A percentile compares a stretch with the other conserved stretches of the same genome.
Evolutionary conservation across 495 filamentous ascomycete genomes (phyloP).

Genomic region (Baudoinia panamericana): DNA sequence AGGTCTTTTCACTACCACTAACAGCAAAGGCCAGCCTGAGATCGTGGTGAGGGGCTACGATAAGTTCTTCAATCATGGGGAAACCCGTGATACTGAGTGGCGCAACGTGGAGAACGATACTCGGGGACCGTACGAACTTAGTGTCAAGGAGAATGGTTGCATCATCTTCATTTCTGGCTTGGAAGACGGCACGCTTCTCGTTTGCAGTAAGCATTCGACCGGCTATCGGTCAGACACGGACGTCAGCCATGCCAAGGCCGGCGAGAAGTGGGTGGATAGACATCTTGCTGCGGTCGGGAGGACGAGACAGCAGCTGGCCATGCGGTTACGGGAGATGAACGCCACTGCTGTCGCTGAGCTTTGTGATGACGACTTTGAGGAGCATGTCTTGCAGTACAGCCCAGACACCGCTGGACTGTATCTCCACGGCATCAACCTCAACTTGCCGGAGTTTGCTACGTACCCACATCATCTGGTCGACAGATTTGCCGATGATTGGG

Average conservation of each 20-base stretch:
- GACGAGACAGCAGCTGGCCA: constrained; percentile 61
- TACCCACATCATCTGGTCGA: constrained; percentile 67
- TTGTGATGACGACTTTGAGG: constrained; percentile 91
- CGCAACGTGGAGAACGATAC: constrained; percentile 62
- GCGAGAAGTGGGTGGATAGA: constrained; percentile 71
- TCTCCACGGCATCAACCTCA: constrained; percentile 89
- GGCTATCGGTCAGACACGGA: constrained; percentile 54
- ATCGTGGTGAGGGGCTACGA: constrained; percentile 86
- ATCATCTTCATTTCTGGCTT: constrained; percentile 95
- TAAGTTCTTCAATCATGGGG: constrained; percentile 93
- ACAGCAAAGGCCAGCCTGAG: constrained; percentile 48
- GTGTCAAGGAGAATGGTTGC: constrained; percentile 94
- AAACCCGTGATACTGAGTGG: constrained; percentile 71
- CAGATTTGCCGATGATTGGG: constrained; percentile 83
- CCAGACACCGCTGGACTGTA: constrained; percentile 82
- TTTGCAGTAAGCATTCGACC: constrained; percentile 97
- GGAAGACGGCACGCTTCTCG: constrained; percentile 71
- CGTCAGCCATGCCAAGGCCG: constrained; percentile 69
- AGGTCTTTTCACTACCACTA: constrained; percentile 73
- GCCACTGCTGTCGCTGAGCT: constrained; percentile 90
- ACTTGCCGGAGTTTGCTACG: constrained; percentile 77
- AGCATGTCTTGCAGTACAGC: constrained; percentile 86
- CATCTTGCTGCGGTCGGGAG: constrained; percentile 65
- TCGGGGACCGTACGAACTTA: constrained; percentile 82
- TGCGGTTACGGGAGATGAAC: constrained; percentile 63